Evolutionary conservation across 495 filamentous ascomycete species (phyloP).

Genomic region (Penicillium atrosanguineum): DNA sequence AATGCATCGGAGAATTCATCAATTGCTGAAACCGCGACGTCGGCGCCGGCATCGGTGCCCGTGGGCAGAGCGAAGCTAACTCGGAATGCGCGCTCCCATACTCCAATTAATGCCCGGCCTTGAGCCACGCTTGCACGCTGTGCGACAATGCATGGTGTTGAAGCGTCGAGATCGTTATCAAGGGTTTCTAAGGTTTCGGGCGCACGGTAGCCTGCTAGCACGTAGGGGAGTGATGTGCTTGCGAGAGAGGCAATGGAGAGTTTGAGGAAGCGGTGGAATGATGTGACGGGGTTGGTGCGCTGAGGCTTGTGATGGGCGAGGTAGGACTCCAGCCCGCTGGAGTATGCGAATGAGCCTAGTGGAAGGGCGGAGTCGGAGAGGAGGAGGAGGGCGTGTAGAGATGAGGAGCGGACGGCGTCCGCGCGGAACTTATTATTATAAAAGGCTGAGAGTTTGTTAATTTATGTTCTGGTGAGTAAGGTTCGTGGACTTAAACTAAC

Average conservation of each 20-base stretch:
- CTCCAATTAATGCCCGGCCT: conserved; percentile 75
- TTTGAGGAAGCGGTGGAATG: conserved; percentile 73
- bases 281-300: conserved; percentile 32
- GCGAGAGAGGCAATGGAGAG: conserved; percentile 77
- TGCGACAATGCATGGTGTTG: conserved; percentile 81
- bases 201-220: conserved; percentile 68
- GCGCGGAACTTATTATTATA: conserved; percentile 16
- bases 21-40: conserved; percentile 24
- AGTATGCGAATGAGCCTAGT: conserved; percentile 95
- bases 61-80: conserved; percentile 23
- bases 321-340: conserved; percentile 89
- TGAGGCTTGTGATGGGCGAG: conserved; percentile 69
- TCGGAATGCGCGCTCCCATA: conserved; percentile 82
- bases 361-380: conserved; percentile 95
- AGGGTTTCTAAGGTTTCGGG: conserved; percentile 57
- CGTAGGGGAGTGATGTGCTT: conserved; percentile 79
- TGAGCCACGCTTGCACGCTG: conserved; percentile 81
- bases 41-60: conserved; percentile 15
- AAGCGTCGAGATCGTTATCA: conserved; percentile 85
- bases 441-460: background rate
- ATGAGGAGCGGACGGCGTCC: conserved; percentile 12
- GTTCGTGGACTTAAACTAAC: background rate
- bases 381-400: conserved; percentile 75
- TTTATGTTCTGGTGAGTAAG: background rate
- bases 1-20: conserved; percentile 39